Conservation (phyloP, 2,329 filamentous ascomycete genomes). For the Pseudocercospora eumusae region DNA sequence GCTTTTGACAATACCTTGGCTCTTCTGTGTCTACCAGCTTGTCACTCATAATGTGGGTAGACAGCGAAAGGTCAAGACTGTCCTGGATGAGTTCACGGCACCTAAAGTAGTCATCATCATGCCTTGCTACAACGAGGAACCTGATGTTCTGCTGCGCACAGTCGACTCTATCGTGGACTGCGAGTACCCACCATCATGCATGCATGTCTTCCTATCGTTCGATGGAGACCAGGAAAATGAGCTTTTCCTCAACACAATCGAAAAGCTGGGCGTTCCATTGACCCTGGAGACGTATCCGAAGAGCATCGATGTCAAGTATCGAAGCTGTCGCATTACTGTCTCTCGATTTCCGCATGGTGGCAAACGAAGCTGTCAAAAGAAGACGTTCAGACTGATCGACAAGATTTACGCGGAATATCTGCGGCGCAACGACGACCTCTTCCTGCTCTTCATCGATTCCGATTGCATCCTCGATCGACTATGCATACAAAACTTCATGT, state of each 20-base stretch:
- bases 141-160: conserved; percentile 78
- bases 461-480: conserved; percentile 91
- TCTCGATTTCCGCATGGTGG: conserved; percentile 92
- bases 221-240: conserved; percentile 89
- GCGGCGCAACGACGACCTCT: conserved; percentile 84
- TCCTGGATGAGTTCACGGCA: conserved; percentile 79
- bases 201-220: conserved; percentile 94
- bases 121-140: conserved; percentile 93
- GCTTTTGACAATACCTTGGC: conserved; percentile 83
- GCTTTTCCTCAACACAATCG: conserved; percentile 81
- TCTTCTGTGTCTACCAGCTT: conserved; percentile 89
- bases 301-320: conserved; percentile 87
- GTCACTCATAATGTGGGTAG: conserved; percentile 84
- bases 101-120: conserved; percentile 96
- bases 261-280: conserved; percentile 78
- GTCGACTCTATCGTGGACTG: conserved; percentile 90
- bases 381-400: conserved; percentile 89
- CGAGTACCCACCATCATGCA: conserved; percentile 87
- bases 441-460: conserved; percentile 95
- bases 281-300: conserved; percentile 77
- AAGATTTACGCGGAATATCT: conserved; percentile 87
- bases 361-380: conserved; percentile 91
- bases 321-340: conserved; percentile 79
- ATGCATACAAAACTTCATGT: conserved; percentile 96
- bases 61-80: conserved; percentile 76